Evolutionary conservation across 2,329 filamentous ascomycete genomes (phyloP), one percentile per base, ranked within the genome.

Genomic region (Aspergillus sp.): DNA sequence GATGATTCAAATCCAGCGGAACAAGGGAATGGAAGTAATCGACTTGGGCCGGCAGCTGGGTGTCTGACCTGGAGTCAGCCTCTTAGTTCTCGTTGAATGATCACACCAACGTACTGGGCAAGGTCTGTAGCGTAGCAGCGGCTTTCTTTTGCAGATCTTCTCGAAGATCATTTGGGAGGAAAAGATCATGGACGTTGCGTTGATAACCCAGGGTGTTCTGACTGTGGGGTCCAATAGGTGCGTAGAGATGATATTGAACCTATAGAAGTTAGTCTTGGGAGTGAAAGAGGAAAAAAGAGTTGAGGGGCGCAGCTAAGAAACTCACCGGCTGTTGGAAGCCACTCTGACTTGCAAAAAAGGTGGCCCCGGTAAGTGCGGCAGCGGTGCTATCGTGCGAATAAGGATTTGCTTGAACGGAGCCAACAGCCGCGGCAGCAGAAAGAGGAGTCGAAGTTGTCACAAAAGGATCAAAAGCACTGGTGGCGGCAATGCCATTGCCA

Each of bases 1-100:
- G 81, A 48, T 88, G 82, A 39, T 78, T 85, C 7, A 84, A 87
- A 65, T 97, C 90, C 35, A 98, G 73, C 4, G 91, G 88, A 7
- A 96, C 90, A 8, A 98, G 76, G 4, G 90, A 94, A 66, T 97
- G 90, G 62, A 93, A 97, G 57, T 90, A 85, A 58, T 95, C 89
- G 42, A 97, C 78, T 30, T 75, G 74, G 47, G 82, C 77, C 5
- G 89, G 88, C 6, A 94, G 73, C 46, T 88, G 82, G 34, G 85
- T 80, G 57, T 81, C 75, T 80, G 35, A 13, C 43, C 26, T 33
- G 2, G 34, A 41, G 46, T 56, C 39, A 53, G 47, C n/a, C 13
- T 42, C 27, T 43, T 45, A 38, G 45, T 34, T 32, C n/a, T 19
- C 29, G 29, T 5, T 5, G 12, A 19, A 9, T 8, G 10, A 31